Evolutionary conservation across 768 basidiomycete species (phyloP), one percentile per base, ranked within the genome.

Genomic region (Pholiota molesta): DNA sequence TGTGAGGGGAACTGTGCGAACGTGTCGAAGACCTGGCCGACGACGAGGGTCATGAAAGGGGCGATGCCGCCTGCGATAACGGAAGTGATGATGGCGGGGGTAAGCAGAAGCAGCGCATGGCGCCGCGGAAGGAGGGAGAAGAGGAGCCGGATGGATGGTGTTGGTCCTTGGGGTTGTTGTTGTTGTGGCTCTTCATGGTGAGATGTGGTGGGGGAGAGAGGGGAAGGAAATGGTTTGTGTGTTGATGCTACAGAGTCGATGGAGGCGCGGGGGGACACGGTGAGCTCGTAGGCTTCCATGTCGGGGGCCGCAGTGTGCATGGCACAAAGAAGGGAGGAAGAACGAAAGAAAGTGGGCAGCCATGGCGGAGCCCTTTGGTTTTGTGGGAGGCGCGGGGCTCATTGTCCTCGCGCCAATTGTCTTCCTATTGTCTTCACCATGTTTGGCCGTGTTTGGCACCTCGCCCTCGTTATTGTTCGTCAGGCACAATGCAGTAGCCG

Each of bases 11-110:
- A 91, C 0, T 85, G 78, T 63, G 89, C 80, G 75, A 95, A 94
- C 1, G 86, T 79, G 64, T 90, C 80, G 75, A 95, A 94, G 1
- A 87, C 86, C 55, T 86, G 82, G 39, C 94, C 94, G 65, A 95
- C 79, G 67, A 93, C 85, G 33, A 84, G 78, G 7, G 94, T 94
- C 92, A 95, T 95, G 80, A 90, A 91, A 1, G 94, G 93, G 0
- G 89, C 90, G 57, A 93, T 81, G 33, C 86, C 85, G 39, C 91
- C 90, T 3, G 88, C 82, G 54, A 82, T 76, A 47, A 89, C 59
- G 19, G 93, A 89, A 13, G 86, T 78, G 57, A 82, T 8, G 60
- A 87, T 62, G 5, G 89, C 91, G 3, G 94, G 94, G 23, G 86
- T 52, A 62, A 93, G 78, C 65, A 90, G 78, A 28, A 80, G 62